Conservation (phyloP, 257 asterid species). For the Capsicum chinense region DNA sequence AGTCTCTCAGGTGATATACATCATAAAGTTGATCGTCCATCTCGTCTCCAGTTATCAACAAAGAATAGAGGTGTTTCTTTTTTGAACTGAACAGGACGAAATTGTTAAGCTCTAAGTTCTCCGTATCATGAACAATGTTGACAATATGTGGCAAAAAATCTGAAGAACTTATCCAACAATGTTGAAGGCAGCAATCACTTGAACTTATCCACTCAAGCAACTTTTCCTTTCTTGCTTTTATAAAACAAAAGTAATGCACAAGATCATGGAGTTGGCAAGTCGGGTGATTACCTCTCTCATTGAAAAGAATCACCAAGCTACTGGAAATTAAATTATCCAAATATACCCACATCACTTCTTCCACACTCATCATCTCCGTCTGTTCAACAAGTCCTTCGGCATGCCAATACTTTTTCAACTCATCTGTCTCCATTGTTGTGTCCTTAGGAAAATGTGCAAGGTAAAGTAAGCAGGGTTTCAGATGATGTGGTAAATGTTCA, state of each 20-base stretch:
- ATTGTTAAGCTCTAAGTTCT: neutral
- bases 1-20: slow-evolving; percentile 13
- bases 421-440: neutral
- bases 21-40: neutral
- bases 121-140: fast-evolving
- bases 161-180: neutral
- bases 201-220: neutral
- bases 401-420: slow-evolving; percentile 30
- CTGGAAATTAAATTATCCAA: slow-evolving; percentile 35
- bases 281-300: slow-evolving; percentile 22
- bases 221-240: slow-evolving; percentile 33
- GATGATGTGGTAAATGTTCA: slow-evolving; percentile 32
- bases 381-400: slow-evolving; percentile 40
- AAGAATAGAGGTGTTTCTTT: slow-evolving; percentile 18
- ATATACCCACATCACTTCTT: neutral
- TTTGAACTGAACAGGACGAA: neutral
- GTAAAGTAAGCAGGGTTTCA: slow-evolving; percentile 43
- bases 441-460: slow-evolving; percentile 27
- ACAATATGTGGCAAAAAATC: neutral
- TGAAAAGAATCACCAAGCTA: slow-evolving; percentile 33
- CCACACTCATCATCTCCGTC: neutral
- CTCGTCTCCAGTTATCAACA: neutral
- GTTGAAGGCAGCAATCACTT: too few species aligned
- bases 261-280: slow-evolving; percentile 35
- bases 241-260: slow-evolving; percentile 33